These are phyloP conservation scores for Auricularia sp. DNA, from an alignment of 768 basidiomycete species.

Conservation along the genomic window DNA sequence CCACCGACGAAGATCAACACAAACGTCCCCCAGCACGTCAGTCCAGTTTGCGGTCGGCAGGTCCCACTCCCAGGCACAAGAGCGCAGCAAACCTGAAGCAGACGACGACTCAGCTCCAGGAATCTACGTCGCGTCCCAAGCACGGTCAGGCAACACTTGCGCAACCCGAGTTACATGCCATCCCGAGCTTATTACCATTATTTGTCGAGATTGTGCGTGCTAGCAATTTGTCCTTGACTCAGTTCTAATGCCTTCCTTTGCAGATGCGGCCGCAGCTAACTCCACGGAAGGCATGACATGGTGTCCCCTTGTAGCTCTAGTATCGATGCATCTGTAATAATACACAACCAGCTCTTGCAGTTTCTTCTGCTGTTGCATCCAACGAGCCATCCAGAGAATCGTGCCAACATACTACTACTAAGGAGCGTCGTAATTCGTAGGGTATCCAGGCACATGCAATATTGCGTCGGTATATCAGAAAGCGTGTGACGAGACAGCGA, in stretches of 20 bases:
- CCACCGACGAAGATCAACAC: neutral
- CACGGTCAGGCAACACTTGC: slow-evolving; percentile 36
- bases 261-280: neutral
- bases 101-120: slow-evolving; percentile 4
- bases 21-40: neutral
- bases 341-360: neutral
- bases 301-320: too few species aligned
- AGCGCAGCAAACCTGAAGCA: neutral
- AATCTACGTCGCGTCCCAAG: slow-evolving; percentile 23
- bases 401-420: too few species aligned
- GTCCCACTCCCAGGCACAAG: neutral
- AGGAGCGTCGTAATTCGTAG: neutral
- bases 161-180: slow-evolving; percentile 66
- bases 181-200: slow-evolving; percentile 76
- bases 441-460: neutral
- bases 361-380: too few species aligned
- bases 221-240: neutral
- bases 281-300: neutral
- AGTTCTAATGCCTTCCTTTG: neutral
- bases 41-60: neutral
- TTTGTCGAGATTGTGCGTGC: slow-evolving; percentile 78
- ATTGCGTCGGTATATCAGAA: slow-evolving; percentile 22
- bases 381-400: too few species aligned
- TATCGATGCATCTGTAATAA: neutral
- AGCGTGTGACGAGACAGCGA: slow-evolving; percentile 50